phyloP scores from a whole-genome alignment of 2,329 filamentous ascomycete species.

The Pseudogymnoascus sp. region DNA sequence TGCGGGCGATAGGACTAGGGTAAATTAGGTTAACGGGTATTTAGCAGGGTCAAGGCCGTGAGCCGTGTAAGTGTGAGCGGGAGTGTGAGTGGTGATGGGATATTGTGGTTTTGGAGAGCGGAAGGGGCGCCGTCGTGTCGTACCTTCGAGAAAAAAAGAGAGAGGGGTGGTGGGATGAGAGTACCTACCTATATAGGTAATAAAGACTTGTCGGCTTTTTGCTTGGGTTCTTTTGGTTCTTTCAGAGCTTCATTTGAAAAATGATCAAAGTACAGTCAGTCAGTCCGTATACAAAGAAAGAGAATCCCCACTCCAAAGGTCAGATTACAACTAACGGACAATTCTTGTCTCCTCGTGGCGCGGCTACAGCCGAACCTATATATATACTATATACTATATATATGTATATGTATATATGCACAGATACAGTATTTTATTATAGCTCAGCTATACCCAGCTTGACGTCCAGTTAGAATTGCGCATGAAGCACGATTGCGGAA shows the following conservation, averaged over 20 bases:
- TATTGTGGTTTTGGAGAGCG: not conserved
- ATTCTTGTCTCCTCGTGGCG: not conserved
- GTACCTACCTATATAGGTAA: not conserved
- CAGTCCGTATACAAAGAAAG: not conserved
- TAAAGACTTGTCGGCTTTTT: not conserved
- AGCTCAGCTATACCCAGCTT: not conserved
- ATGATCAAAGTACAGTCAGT: not conserved
- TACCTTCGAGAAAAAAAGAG: not conserved
- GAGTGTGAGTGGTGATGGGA: not conserved
- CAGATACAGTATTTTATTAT: not conserved
- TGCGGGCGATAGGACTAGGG: not conserved
- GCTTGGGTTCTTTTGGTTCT: not conserved
- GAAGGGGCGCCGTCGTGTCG: not conserved
- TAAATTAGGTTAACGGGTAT: not conserved
- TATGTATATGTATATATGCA: too few species aligned
- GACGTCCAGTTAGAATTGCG: not conserved
- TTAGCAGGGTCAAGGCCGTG: not conserved
- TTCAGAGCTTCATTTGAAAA: not conserved
- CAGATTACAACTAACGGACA: not conserved
- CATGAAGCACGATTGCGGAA: constrained; percentile 2
- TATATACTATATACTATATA: not conserved
- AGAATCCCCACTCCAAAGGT: not conserved
- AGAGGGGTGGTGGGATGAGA: not conserved
- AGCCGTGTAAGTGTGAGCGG: not conserved
- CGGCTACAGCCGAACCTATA: constrained; percentile 1